Conservation (phyloP, 2,329 filamentous ascomycete species). For the Cylindrodendrum hubeiense region DNA sequence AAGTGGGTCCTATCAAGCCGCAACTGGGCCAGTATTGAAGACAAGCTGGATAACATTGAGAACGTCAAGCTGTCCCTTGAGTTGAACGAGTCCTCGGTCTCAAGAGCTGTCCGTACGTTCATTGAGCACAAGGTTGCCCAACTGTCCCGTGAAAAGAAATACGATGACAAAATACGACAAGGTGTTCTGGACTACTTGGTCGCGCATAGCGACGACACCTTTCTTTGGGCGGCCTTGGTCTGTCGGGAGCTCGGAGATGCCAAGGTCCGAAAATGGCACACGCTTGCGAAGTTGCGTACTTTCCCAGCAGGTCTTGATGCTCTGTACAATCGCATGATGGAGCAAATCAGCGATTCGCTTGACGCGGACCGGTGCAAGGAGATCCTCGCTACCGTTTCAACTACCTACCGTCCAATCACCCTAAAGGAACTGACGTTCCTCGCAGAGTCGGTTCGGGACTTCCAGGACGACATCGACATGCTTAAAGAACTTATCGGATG, state of each 20-base stretch:
- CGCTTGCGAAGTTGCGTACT: conserved; percentile 29
- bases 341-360: conserved; percentile 44
- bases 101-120: conserved; percentile 51
- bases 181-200: conserved; percentile 33
- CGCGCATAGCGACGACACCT: conserved; percentile 51
- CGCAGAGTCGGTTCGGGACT: conserved; percentile 11
- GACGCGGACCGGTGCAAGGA: conserved; percentile 47
- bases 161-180: conserved; percentile 16
- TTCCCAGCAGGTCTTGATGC: conserved; percentile 50
- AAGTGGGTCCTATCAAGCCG: conserved; percentile 62
- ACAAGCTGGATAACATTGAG: conserved; percentile 34
- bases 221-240: conserved; percentile 44
- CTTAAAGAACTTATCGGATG: conserved; percentile 45
- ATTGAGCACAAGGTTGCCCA: conserved; percentile 51
- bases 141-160: conserved; percentile 38
- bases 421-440: conserved; percentile 49
- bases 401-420: conserved; percentile 52
- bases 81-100: conserved; percentile 50
- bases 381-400: conserved; percentile 49
- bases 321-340: conserved; percentile 55
- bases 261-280: conserved; percentile 17
- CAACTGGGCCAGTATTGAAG: conserved; percentile 50
- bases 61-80: conserved; percentile 51
- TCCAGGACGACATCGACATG: conserved; percentile 23
- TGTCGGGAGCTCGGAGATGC: conserved; percentile 28